phyloP scores from a whole-genome alignment of 78 protist genomes.

The Planoprotostelium fungivorum region DNA sequence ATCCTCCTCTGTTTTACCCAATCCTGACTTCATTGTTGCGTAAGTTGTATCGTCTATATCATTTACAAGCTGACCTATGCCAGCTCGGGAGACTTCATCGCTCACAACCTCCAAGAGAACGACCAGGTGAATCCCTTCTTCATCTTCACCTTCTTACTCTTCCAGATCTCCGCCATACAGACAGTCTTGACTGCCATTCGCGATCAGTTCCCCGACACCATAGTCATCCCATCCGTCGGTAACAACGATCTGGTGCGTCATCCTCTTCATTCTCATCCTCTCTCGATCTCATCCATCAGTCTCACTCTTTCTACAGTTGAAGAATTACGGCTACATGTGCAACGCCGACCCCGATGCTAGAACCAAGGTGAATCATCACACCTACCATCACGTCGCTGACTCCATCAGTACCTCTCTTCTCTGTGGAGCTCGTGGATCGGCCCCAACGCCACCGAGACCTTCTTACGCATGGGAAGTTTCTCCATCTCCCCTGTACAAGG shows the following conservation, averaged over 20 bases:
- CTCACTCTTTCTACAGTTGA: background rate
- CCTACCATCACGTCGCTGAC: background rate
- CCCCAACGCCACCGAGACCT: background rate
- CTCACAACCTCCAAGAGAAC: background rate
- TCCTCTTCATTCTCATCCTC: background rate
- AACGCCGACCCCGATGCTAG: background rate
- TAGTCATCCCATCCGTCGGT: background rate
- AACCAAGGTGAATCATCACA: background rate
- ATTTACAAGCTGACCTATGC: background rate
- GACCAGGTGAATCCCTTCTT: background rate
- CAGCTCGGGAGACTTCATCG: background rate
- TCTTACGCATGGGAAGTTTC: background rate
- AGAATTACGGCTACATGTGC: background rate
- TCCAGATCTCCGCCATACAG: background rate
- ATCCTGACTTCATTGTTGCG: background rate
- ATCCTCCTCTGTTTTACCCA: background rate
- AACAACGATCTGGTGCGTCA: background rate
- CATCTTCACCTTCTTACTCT: background rate
- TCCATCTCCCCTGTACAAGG: background rate
- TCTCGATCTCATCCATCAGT: background rate
- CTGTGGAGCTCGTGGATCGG: background rate
- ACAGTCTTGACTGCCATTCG: background rate
- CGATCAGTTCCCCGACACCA: background rate
- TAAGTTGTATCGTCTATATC: background rate
- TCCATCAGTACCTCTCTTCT: background rate